Base-by-base conservation (phyloP, 495 filamentous ascomycete genomes). In the Margaritispora aquatica region DNA sequence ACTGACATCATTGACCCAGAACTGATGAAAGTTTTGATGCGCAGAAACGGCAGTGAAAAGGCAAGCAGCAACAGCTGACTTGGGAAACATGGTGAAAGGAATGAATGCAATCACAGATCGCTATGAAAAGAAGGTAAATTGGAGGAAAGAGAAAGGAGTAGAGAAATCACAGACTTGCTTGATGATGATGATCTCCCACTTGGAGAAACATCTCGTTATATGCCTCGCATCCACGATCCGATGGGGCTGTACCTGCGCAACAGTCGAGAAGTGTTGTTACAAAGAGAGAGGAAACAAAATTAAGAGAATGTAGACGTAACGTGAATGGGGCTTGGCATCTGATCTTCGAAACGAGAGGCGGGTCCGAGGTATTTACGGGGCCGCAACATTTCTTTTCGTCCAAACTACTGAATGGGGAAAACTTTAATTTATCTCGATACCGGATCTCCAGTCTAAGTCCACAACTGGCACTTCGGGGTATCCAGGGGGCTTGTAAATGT, bases 1-100 rank as follows among this genome's bases (percentile, higher is more conserved):
- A 44, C 61, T 66, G 34, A 63, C 67, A 53, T 62, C 71, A 26
- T 73, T 73, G 13, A 73, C 67, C 70, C 67, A 72, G 53, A 73
- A 69, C 54, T 73, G 71, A 29, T 73, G 70, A 22, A 73, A 68
- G 55, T 71, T 73, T 56, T 73, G 71, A 51, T 73, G 70, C 29
- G 70, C 69, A 10, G 70, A 67, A 51, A 64, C 70, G 26, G 59
- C 60, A 5, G 57, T 48, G 49, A 58, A 22, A 21, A 73, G 54
- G 1, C 54, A 59, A n/a, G 34, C 58, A 26, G 52, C 11, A 26
- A 66, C 3, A 24, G 47, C 34, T 54, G 50, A 41, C 51, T 64
- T 65, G 27, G 24, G 49, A 49, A 59, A 53, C 57, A 59, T 58
- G 9, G 51, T 51, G 47, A 47, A 58, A 48, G 44, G 50, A 54